Evolutionary conservation across 441 rosid genomes (phyloP).

Genomic region (Brassica balearica): DNA sequence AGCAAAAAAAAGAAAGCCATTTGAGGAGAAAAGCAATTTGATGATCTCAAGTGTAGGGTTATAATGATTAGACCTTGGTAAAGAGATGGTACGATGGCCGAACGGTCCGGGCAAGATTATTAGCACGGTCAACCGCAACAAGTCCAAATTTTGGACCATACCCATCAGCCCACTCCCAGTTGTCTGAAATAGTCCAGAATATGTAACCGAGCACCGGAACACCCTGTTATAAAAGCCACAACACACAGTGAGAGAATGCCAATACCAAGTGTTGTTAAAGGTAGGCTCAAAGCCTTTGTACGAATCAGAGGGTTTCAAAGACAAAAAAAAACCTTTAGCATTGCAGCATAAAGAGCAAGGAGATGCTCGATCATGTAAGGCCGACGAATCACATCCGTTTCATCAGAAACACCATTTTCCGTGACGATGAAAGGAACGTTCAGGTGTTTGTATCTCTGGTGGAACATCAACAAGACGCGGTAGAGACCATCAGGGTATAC

Average conservation of each 20-base stretch:
- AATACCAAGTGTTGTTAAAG: conserved; percentile 10
- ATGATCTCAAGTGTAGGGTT: conserved; percentile 23
- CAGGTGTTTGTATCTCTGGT: conserved; percentile 83
- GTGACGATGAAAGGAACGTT: conserved; percentile 81
- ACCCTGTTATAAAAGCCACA: neutral
- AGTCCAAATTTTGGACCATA: conserved; percentile 99
- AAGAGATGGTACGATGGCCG: conserved; percentile 89
- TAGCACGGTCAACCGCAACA: conserved; percentile 87
- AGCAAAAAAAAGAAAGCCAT: conserved; percentile 6
- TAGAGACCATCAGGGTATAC: conserved; percentile 94
- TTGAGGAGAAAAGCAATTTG: conserved; percentile 28
- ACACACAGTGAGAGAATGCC: conserved; percentile 34
- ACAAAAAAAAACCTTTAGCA: conserved; percentile 58
- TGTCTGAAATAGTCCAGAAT: conserved; percentile 97
- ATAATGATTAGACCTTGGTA: conserved; percentile 60
- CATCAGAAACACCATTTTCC: conserved; percentile 93
- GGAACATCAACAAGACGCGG: conserved; percentile 76
- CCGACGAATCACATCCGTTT: conserved; percentile 81
- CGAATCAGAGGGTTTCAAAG: conserved; percentile 38
- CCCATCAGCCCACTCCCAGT: conserved; percentile 99
- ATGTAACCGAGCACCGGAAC: conserved; percentile 43
- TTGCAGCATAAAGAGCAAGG: conserved; percentile 88
- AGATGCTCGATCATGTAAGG: conserved; percentile 95
- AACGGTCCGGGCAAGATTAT: conserved; percentile 69
- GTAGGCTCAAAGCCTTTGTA: conserved; percentile 10